A percentile compares a stretch with the other conserved stretches of the same genome.
phyloP scores from a whole-genome alignment of 345 rosid species.

The Acer negundo region DNA sequence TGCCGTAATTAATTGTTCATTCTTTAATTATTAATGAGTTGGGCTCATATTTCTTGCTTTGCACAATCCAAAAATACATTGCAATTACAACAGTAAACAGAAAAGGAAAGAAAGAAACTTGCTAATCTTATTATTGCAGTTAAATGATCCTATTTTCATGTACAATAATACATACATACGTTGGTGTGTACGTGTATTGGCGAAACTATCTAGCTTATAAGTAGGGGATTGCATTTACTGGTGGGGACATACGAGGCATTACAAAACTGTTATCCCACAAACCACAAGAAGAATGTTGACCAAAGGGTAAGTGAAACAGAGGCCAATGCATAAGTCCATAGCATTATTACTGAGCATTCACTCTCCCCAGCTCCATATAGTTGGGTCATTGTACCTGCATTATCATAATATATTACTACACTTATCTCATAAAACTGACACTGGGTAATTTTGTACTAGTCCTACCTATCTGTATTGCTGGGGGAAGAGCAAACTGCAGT shows the following conservation, averaged over 20 bases:
- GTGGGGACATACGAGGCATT: neutral
- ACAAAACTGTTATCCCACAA: constrained; percentile 16
- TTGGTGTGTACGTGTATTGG: no score
- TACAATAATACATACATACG: neutral
- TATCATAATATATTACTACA: neutral
- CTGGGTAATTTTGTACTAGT: neutral
- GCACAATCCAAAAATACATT: no score
- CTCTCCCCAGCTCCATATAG: constrained; percentile 39
- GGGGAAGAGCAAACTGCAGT: constrained; percentile 57
- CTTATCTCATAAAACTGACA: neutral
- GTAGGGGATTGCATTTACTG: neutral
- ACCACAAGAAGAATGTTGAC: constrained; percentile 50
- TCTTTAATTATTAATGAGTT: no score
- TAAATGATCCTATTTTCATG: neutral
- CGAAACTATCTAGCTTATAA: no score
- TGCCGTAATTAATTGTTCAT: no score
- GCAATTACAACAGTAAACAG: neutral
- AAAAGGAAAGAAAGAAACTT: neutral
- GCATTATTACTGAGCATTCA: constrained; percentile 48
- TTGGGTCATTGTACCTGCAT: constrained; percentile 47
- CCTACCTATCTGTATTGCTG: constrained; percentile 54
- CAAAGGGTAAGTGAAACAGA: constrained; percentile 44
- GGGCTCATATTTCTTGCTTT: no score
- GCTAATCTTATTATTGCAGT: neutral
- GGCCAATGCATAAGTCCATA: constrained; percentile 39